phyloP scores from a whole-genome alignment of 805 yeast species.

The Metschnikowia noctiluminum region DNA sequence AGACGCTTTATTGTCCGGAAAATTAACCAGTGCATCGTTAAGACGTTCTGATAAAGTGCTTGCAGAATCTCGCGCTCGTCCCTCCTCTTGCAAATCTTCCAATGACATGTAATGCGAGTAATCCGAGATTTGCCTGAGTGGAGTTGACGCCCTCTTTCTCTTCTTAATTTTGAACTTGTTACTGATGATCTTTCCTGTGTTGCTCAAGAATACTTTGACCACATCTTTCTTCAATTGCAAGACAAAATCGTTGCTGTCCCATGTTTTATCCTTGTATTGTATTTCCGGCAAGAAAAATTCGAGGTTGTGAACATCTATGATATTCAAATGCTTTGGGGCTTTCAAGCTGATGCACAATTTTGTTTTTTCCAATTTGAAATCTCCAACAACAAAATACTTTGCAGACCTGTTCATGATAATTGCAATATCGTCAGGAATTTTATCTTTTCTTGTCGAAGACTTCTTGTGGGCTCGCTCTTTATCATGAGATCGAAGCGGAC shows the following conservation, averaged over 20 bases:
- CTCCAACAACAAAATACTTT: slow-evolving; percentile 38
- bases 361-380: slow-evolving; percentile 32
- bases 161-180: slow-evolving; percentile 58
- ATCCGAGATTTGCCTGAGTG: slow-evolving; percentile 39
- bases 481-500: background rate
- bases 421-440: slow-evolving; percentile 30
- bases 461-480: background rate
- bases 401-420: slow-evolving; percentile 43
- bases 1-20: too few species aligned
- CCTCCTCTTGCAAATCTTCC: slow-evolving; percentile 36
- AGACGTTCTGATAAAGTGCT: background rate
- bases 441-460: background rate
- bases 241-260: slow-evolving; percentile 70
- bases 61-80: slow-evolving; percentile 12
- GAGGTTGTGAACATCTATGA: slow-evolving; percentile 77
- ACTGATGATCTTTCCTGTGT: slow-evolving; percentile 75
- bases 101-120: slow-evolving; percentile 36
- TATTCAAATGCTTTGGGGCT: slow-evolving; percentile 64
- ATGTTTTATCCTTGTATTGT: slow-evolving; percentile 54
- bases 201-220: slow-evolving; percentile 54
- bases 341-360: slow-evolving; percentile 65
- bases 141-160: slow-evolving; percentile 23
- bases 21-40: too few species aligned
- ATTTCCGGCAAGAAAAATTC: slow-evolving; percentile 56
- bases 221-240: slow-evolving; percentile 59